Evolutionary conservation across 2,329 filamentous ascomycete species (phyloP).

Genomic region (Tolypocladium tundrense): DNA sequence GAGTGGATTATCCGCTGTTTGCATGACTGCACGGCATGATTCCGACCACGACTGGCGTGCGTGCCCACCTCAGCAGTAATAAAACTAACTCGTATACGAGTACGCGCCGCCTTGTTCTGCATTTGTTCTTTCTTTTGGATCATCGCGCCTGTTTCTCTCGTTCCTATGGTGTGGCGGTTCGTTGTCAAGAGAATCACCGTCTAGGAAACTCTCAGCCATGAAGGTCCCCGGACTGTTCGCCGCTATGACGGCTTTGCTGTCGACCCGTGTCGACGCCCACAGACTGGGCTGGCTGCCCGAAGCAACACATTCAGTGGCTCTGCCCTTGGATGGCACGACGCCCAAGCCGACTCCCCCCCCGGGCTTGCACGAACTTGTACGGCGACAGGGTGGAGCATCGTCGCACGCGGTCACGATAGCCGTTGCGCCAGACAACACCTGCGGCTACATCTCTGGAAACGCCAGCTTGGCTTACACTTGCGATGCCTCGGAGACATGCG

Average conservation of each 20-base stretch:
- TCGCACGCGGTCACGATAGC: constrained; percentile 14
- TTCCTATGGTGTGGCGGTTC: not conserved
- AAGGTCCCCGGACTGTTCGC: constrained; percentile 9
- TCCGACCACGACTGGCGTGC: not conserved
- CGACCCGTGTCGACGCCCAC: constrained; percentile 21
- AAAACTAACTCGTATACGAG: not conserved
- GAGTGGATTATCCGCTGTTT: not conserved
- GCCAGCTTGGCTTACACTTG: constrained; percentile 30
- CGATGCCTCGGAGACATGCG: constrained; percentile 22
- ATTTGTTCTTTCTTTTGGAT: not conserved
- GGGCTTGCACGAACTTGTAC: constrained; percentile 19
- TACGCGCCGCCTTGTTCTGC: not conserved
- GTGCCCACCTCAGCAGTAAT: not conserved
- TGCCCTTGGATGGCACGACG: constrained; percentile 20
- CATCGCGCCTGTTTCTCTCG: not conserved
- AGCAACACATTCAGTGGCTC: constrained; percentile 24
- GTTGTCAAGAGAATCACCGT: not conserved
- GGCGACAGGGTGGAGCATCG: constrained; percentile 1
- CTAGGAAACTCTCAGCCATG: constrained; percentile 8
- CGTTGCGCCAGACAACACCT: constrained; percentile 38
- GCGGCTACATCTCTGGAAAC: constrained; percentile 35
- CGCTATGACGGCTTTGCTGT: constrained; percentile 13
- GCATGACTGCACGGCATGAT: constrained; percentile 1
- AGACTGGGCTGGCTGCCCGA: constrained; percentile 14
- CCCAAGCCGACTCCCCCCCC: constrained; percentile 33